phyloP scores from a whole-genome alignment of 1,284 basidiomycete species.

The Fomitopsis betulina region DNA sequence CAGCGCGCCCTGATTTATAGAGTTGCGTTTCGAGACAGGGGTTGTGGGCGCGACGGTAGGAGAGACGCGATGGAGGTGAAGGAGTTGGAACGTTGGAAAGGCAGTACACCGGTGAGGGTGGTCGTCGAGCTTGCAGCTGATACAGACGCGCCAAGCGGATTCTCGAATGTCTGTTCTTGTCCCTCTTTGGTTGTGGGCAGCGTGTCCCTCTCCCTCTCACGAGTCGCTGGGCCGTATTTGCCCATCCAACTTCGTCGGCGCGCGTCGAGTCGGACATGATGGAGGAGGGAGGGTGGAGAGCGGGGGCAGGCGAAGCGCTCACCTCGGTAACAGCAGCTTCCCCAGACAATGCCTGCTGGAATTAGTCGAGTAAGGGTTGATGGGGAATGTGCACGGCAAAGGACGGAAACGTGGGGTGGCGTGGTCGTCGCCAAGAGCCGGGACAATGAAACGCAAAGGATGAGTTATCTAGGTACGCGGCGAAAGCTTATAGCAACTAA shows the following conservation, averaged over 20 bases:
- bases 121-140: constrained; percentile 14
- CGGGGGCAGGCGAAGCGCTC: constrained; percentile 17
- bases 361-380: neutral
- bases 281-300: constrained; percentile 3
- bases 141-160: constrained; percentile 14
- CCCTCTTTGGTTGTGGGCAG: constrained; percentile 32
- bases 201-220: constrained; percentile 21
- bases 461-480: neutral
- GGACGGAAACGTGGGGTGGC: constrained; percentile 1
- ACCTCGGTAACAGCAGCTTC: constrained; percentile 26
- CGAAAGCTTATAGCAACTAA: neutral
- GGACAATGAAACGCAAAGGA: neutral
- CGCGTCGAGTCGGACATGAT: constrained; percentile 23
- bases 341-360: constrained; percentile 21
- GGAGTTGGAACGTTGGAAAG: constrained; percentile 27
- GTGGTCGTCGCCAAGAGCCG: neutral
- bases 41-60: constrained; percentile 26
- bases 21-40: constrained; percentile 27
- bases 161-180: constrained; percentile 26
- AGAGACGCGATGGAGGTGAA: constrained; percentile 26
- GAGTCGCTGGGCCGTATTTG: constrained; percentile 23
- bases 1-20: constrained; percentile 25
- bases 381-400: neutral
- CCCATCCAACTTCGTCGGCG: constrained; percentile 28
- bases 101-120: constrained; percentile 12